Evolutionary conservation across 768 basidiomycete genomes (phyloP), one percentile per base, ranked within the genome.

Genomic region (Boletus fagicola): DNA sequence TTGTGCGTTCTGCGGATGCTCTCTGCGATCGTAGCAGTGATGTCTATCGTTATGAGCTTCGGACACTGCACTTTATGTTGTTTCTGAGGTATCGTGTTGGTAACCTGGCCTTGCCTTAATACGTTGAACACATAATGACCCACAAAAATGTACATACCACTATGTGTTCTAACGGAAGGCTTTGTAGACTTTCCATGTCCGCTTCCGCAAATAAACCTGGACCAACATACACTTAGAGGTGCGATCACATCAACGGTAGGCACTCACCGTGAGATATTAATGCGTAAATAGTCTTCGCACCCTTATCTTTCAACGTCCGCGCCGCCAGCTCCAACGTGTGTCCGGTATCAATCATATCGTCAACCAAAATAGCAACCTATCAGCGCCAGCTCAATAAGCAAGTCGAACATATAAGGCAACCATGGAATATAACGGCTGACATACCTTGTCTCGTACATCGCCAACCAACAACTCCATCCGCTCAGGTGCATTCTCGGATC

Each of bases 311-410:
- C 46, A 99, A 78, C n/a, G 92, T 90, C 45, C 84, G 83, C 8
- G 86, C 86, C 12, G 97, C 97, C 15, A 96, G 76, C 15, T 84
- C 78, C 30, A 98, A 79, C n/a, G 97, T 98, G 38, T 79, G 82
- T 13, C 95, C 96, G 6, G 92, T 93, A 71, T 99, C 97, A 67
- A 97, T 89, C 96, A 99, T 98, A 69, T 99, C 97, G 71, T 99
- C 97, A 35, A 99, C 92, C 46, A 99, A 81, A 68, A 99, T 92
- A 39, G 92, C 94, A 52, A 94, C 82, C 90, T 94, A 54, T 45
- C 24, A 7, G 48, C 4, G 11, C 39, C 46, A 35, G 15, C 22
- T 47, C 49, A 42, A 55, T 58, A 58, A 59, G 56, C 13, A 52
- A 61, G 59, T 53, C 42, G 33, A 55, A 24, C 26, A 49, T 15